Evolutionary conservation across 495 filamentous ascomycete genomes (phyloP).

Genomic region (Penicillium cosmopolitanum): DNA sequence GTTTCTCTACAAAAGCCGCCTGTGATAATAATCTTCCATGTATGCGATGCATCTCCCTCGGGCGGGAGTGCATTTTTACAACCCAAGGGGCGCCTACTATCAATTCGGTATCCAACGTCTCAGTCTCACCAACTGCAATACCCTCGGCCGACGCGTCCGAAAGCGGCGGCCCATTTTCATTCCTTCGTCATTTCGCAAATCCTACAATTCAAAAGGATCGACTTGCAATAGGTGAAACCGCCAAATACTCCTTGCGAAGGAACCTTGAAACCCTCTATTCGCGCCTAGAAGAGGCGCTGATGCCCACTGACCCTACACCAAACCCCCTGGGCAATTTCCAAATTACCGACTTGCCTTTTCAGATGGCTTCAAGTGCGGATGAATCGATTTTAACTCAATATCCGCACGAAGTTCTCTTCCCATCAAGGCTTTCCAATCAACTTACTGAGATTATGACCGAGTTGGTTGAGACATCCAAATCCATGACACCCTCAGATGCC

Average conservation of each 20-base stretch:
- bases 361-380: constrained; percentile 15
- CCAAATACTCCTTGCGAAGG: constrained; percentile 35
- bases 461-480: constrained; percentile 39
- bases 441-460: constrained; percentile 35
- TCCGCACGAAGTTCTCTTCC: constrained; percentile 24
- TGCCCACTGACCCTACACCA: constrained; percentile 26
- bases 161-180: constrained; percentile 30
- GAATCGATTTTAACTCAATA: constrained; percentile 27
- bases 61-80: constrained; percentile 30
- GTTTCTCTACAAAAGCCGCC: constrained; percentile 35
- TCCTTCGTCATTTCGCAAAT: constrained; percentile 39
- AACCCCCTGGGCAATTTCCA: constrained; percentile 19
- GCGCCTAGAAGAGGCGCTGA: constrained; percentile 36
- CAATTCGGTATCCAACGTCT: constrained; percentile 3
- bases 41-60: constrained; percentile 32
- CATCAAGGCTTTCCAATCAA: constrained; percentile 35
- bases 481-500: constrained; percentile 23
- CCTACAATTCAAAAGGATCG: constrained; percentile 37
- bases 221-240: constrained; percentile 43
- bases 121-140: constrained; percentile 51
- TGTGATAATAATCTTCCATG: constrained; percentile 37
- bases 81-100: constrained; percentile 5
- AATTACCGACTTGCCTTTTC: constrained; percentile 21
- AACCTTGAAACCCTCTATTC: constrained; percentile 39
- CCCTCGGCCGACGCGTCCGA: constrained; percentile 53